These are phyloP conservation scores for Dentipellis fragilis DNA, from an alignment of 768 basidiomycete genomes.

Conservation along the genomic window DNA sequence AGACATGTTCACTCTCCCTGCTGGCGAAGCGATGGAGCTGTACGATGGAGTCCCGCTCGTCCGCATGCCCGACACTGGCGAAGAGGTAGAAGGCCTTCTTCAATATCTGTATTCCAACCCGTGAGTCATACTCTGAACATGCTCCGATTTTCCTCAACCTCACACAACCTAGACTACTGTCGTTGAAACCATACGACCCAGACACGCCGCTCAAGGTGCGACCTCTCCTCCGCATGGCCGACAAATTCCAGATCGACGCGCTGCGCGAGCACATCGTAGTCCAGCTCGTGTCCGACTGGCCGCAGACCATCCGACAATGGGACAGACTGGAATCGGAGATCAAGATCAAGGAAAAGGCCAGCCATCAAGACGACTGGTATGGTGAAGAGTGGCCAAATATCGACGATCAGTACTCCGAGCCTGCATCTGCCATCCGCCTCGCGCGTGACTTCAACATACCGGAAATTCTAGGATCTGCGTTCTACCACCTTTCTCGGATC, in stretches of 20 bases:
- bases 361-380: too few relatives aligned
- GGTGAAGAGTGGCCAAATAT: not conserved
- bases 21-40: constrained; percentile 5
- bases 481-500: not conserved
- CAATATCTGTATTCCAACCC: constrained; percentile 3
- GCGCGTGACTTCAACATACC: not conserved
- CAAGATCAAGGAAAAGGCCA: not conserved
- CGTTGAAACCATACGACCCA: not conserved
- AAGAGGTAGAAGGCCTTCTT: constrained; percentile 19
- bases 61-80: constrained; percentile 20
- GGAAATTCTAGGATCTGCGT: not conserved
- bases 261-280: constrained; percentile 9
- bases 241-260: constrained; percentile 16
- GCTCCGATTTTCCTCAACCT: too few relatives aligned
- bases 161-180: not conserved
- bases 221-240: not conserved
- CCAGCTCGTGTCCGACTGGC: constrained; percentile 19
- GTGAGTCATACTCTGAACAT: not conserved
- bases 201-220: not conserved
- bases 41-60: constrained; percentile 21
- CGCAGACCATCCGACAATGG: constrained; percentile 21
- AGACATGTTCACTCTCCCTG: not conserved
- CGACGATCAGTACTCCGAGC: not conserved
- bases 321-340: constrained; percentile 13
- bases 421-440: not conserved